Evolutionary conservation across 2,329 filamentous ascomycete genomes (phyloP).

Genomic region (Colletotrichum sp.): DNA sequence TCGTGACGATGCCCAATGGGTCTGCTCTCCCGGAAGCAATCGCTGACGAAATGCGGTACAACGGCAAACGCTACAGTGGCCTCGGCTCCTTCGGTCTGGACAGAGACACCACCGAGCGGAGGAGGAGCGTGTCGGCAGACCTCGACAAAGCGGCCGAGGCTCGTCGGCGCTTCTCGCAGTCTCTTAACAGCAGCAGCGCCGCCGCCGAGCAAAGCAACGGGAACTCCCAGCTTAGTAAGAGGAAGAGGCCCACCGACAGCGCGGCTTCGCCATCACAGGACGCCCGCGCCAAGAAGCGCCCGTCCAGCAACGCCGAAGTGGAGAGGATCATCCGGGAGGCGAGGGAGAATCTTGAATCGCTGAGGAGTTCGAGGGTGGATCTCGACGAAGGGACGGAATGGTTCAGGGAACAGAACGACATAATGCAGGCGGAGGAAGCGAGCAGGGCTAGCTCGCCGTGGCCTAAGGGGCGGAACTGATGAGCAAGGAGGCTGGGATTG

Average conservation of each 20-base stretch:
- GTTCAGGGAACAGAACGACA: constrained; percentile 51
- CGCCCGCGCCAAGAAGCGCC: constrained; percentile 27
- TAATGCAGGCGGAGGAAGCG: constrained; percentile 41
- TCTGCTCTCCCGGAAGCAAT: constrained; percentile 58
- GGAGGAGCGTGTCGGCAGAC: constrained; percentile 23
- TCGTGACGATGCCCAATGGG: constrained; percentile 59
- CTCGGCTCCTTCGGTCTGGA: constrained; percentile 41
- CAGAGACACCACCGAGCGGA: constrained; percentile 20
- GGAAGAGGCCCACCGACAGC: constrained; percentile 24
- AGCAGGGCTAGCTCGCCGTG: constrained; percentile 40
- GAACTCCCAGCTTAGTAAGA: constrained; percentile 24
- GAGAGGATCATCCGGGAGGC: constrained; percentile 47
- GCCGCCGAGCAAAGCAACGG: constrained; percentile 14
- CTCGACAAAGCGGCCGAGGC: constrained; percentile 38
- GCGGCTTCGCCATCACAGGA: constrained; percentile 14
- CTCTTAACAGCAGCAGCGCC: constrained; percentile 9
- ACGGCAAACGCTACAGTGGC: constrained; percentile 43
- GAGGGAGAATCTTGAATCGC: constrained; percentile 36
- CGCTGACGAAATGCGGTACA: constrained; percentile 48
- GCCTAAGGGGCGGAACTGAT: constrained; percentile 27
- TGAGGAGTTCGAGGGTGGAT: constrained; percentile 46
- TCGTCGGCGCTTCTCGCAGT: constrained; percentile 21
- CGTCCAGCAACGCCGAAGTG: constrained; percentile 35
- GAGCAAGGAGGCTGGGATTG: not conserved
- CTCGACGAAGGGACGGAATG: constrained; percentile 53